These are phyloP conservation scores for Pyronema omphalodes DNA, from an alignment of 495 filamentous ascomycete genomes.

Conservation along the genomic window DNA sequence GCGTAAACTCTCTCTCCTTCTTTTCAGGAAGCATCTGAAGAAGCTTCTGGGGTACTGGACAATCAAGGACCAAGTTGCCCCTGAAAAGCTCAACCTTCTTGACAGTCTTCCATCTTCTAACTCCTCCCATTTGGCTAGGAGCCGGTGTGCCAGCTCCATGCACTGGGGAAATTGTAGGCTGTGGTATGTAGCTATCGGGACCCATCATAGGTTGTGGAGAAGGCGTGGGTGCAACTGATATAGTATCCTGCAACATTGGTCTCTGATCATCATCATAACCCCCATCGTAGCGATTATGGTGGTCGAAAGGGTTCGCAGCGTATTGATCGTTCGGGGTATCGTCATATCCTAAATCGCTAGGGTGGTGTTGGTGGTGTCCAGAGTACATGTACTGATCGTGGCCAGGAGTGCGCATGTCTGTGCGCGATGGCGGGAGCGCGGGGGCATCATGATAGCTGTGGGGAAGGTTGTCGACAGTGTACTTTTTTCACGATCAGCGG, in stretches of 20 bases:
- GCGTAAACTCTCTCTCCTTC: slow-evolving; percentile 85
- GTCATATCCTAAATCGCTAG: slow-evolving; percentile 2
- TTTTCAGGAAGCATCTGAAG: slow-evolving; percentile 60
- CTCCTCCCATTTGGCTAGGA: slow-evolving; percentile 30
- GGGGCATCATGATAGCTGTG: slow-evolving; percentile 20
- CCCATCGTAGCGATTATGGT: not conserved
- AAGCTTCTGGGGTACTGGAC: slow-evolving; percentile 78
- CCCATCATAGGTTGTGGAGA: slow-evolving; percentile 13
- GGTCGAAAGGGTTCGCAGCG: not conserved
- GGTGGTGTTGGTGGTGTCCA: slow-evolving; percentile 13
- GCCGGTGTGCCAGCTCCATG: slow-evolving; percentile 27
- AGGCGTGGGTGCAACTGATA: not conserved
- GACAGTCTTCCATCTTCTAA: slow-evolving; percentile 92
- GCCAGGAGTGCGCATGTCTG: slow-evolving; percentile 6
- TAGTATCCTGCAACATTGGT: slow-evolving; percentile 17
- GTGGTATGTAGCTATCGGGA: slow-evolving; percentile 6
- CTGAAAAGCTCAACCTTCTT: slow-evolving; percentile 95
- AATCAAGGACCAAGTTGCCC: slow-evolving; percentile 93
- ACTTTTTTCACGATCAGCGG: slow-evolving; percentile 7
- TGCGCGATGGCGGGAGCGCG: slow-evolving; percentile 14
- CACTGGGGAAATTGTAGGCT: slow-evolving; percentile 10
- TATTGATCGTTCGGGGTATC: not conserved
- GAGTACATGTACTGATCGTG: not conserved
- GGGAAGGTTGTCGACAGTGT: slow-evolving; percentile 18
- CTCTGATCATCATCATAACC: slow-evolving; percentile 28